Evolutionary conservation across 2,329 filamentous ascomycete genomes (phyloP).

Genomic region (Colletotrichum lupini): DNA sequence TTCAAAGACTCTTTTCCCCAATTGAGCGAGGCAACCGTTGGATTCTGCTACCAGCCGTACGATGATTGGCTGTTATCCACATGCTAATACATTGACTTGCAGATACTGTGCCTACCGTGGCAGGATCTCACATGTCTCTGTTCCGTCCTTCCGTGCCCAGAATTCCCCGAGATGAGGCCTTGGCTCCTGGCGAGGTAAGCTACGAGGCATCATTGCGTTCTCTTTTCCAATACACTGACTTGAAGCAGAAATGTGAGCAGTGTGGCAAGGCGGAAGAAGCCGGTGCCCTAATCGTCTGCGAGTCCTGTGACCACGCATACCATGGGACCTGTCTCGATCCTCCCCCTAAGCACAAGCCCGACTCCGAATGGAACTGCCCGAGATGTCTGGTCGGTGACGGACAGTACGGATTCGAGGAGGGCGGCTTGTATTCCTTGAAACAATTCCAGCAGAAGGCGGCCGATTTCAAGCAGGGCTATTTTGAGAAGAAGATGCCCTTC

Average conservation of each 20-base stretch:
- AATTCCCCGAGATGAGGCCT: conserved; percentile 65
- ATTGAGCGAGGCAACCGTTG: not conserved
- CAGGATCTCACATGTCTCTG: conserved; percentile 95
- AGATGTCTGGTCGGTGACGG: conserved; percentile 95
- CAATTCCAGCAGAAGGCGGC: conserved; percentile 97
- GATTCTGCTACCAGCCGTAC: not conserved
- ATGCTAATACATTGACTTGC: conserved; percentile 44
- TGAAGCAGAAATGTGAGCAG: conserved; percentile 79
- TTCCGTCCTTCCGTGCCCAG: conserved; percentile 84
- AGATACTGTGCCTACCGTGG: conserved; percentile 83
- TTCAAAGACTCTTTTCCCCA: conserved; percentile 37
- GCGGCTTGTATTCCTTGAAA: conserved; percentile 92
- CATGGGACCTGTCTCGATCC: conserved; percentile 92
- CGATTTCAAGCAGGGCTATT: conserved; percentile 94
- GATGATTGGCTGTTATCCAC: conserved; percentile 45
- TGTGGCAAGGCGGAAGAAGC: conserved; percentile 84
- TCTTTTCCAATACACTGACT: conserved; percentile 34
- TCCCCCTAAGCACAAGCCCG: conserved; percentile 79
- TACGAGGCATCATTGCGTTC: not conserved
- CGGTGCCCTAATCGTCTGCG: conserved; percentile 80
- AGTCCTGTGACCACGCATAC: conserved; percentile 90
- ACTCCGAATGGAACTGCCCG: conserved; percentile 95
- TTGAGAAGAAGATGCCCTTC: conserved; percentile 88
- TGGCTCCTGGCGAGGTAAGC: conserved; percentile 56
- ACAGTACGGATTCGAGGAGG: conserved; percentile 97